These are phyloP conservation scores for Flaveria robusta DNA, from an alignment of 129 eudicot species.

Conservation along the genomic window DNA sequence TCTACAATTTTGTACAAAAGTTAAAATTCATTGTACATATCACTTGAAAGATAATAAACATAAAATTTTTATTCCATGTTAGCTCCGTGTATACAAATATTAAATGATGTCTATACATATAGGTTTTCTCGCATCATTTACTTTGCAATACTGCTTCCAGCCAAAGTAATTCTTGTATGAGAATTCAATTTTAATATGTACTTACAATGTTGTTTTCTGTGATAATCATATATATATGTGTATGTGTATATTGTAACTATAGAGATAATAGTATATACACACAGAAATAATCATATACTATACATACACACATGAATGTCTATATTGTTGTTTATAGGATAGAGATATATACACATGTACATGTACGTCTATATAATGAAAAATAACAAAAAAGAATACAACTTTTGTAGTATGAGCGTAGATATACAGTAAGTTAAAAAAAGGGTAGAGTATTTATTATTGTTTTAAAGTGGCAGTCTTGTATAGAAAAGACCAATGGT, in stretches of 20 bases:
- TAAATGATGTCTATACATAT: neutral
- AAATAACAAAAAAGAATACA: neutral
- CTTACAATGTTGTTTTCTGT: no score
- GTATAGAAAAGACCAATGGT: slow-evolving; percentile 46
- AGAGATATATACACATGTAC: no score
- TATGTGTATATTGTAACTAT: no score
- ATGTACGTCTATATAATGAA: no score
- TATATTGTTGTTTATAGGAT: no score
- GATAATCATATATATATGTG: no score
- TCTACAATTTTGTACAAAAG: no score
- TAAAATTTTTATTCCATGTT: neutral
- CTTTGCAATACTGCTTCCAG: neutral
- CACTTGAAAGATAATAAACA: no score
- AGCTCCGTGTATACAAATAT: neutral
- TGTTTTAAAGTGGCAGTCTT: slow-evolving; percentile 36
- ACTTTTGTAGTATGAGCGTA: slow-evolving; percentile 9
- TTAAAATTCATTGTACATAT: no score
- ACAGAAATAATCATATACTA: no score
- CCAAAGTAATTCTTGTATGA: neutral
- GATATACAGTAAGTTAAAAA: neutral
- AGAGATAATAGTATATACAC: no score
- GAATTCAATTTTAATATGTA: neutral
- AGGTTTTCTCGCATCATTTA: neutral
- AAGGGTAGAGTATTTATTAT: slow-evolving; percentile 22
- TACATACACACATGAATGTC: no score